These are phyloP conservation scores for Trichoderma erinaceum DNA, from an alignment of 495 filamentous ascomycete genomes.

Conservation along the genomic window DNA sequence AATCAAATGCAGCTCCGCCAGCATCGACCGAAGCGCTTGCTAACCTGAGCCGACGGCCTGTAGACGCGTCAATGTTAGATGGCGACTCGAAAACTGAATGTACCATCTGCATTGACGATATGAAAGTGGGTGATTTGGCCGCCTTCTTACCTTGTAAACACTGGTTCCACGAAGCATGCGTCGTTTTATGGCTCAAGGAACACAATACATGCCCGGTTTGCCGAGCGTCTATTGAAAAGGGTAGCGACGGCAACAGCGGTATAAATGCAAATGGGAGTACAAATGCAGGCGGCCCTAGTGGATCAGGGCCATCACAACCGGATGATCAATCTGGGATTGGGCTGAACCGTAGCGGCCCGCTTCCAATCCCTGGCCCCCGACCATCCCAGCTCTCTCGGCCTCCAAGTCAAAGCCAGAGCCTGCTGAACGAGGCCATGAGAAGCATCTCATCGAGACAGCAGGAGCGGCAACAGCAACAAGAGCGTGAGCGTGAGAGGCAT, in stretches of 20 bases:
- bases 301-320: not conserved
- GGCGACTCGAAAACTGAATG: conserved; percentile 63
- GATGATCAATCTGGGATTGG: not conserved
- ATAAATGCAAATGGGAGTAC: conserved; percentile 20
- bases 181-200: conserved; percentile 72
- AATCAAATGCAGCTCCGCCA: conserved; percentile 74
- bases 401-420: conserved; percentile 10
- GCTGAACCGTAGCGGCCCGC: not conserved
- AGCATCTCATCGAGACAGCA: conserved; percentile 3
- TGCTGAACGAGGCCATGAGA: conserved; percentile 14
- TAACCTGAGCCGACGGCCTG: conserved; percentile 60
- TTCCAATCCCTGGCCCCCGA: not conserved
- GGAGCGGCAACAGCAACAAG: not conserved
- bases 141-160: conserved; percentile 79
- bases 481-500: conserved; percentile 14
- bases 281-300: not conserved
- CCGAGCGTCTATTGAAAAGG: conserved; percentile 60
- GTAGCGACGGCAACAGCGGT: conserved; percentile 20
- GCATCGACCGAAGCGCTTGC: conserved; percentile 69
- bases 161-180: conserved; percentile 82
- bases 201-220: conserved; percentile 92
- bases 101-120: conserved; percentile 88
- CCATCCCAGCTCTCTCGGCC: conserved; percentile 1
- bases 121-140: conserved; percentile 67
- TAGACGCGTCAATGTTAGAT: conserved; percentile 61